Percentiles rank a stretch among this genome's conserved stretches.
phyloP scores from a whole-genome alignment of 2,329 filamentous ascomycete species.

The Fusarium sulawesiense region DNA sequence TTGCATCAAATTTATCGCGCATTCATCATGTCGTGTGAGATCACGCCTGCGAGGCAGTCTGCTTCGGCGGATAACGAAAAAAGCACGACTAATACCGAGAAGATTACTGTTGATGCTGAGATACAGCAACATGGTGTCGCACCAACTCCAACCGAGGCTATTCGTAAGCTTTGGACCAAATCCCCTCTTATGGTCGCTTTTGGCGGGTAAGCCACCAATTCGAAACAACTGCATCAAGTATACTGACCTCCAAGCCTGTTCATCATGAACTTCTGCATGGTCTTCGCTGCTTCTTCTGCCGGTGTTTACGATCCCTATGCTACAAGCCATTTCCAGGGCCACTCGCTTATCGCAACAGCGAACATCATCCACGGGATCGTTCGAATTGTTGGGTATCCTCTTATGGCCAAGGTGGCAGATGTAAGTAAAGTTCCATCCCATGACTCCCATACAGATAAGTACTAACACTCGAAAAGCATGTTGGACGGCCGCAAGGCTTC shows the following conservation, averaged over 20 bases:
- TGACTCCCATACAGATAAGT: too few relatives aligned
- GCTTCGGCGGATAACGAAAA: neutral
- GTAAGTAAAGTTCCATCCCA: too few relatives aligned
- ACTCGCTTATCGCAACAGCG: slow-evolving; percentile 26
- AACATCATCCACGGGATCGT: slow-evolving; percentile 32
- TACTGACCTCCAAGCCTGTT: fast-evolving
- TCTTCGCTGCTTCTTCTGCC: slow-evolving; percentile 26
- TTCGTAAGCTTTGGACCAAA: neutral
- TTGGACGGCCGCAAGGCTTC: slow-evolving; percentile 25
- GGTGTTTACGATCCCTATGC: slow-evolving; percentile 35
- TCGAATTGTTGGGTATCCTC: slow-evolving; percentile 24
- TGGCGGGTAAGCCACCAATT: neutral
- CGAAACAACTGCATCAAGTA: fast-evolving
- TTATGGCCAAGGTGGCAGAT: slow-evolving; percentile 31
- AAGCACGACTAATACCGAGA: neutral
- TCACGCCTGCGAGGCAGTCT: neutral
- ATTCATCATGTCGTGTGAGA: neutral
- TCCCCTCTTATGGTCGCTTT: neutral
- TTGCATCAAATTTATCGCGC: neutral
- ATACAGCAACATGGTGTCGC: neutral
- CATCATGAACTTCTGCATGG: slow-evolving; percentile 39
- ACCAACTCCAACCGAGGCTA: neutral
- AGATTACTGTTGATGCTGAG: neutral
- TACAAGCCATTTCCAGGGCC: slow-evolving; percentile 32
- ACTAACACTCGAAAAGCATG: too few relatives aligned